Conservation (phyloP, 2,329 filamentous ascomycete genomes). For the Westerdykella ornata region DNA sequence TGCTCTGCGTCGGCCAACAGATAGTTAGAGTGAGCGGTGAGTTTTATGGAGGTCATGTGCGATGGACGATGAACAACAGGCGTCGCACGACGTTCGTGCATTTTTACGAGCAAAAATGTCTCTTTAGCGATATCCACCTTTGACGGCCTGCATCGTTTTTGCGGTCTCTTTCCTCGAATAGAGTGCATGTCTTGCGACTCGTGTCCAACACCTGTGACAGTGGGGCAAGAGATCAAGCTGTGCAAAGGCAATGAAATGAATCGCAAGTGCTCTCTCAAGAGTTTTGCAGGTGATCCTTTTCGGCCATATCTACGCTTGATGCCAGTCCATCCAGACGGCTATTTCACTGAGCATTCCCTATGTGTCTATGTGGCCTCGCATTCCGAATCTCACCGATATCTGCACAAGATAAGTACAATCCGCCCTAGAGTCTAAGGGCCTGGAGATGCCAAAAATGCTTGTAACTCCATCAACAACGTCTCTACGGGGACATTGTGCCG, state of each 20-base stretch:
- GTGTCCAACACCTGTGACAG: no score
- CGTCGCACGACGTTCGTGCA: background rate
- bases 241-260: no score
- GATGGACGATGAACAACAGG: background rate
- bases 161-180: background rate
- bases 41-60: background rate
- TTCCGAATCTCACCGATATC: background rate
- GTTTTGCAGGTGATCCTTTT: no score
- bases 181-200: no score
- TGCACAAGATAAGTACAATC: background rate
- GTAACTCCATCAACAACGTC: constrained; percentile 28
- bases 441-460: constrained; percentile 23
- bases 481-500: constrained; percentile 27
- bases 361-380: background rate
- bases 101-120: background rate
- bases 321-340: no score
- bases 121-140: no score
- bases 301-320: no score
- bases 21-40: background rate
- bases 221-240: no score
- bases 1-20: no score
- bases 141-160: no score
- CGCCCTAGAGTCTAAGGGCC: constrained; percentile 8
- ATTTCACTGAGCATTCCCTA: no score
- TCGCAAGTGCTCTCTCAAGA: no score